Base-by-base conservation (phyloP, 768 basidiomycete species). In the Galerina sulciceps region DNA sequence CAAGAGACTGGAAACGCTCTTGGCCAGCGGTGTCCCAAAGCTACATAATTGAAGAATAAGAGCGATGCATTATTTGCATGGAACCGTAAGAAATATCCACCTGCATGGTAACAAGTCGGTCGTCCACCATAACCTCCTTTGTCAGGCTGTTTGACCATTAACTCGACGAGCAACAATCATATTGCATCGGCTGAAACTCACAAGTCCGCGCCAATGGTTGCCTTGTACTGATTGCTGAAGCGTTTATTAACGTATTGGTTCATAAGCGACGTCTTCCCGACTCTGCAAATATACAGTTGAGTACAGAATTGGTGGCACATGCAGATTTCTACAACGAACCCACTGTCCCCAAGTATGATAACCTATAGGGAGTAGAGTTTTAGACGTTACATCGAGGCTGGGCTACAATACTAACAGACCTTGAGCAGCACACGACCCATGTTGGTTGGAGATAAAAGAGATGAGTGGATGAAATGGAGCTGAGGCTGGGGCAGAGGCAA, bases 191-290 rank as follows among this genome's bases (percentile, higher is more conserved):
- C 52, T 45, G 48, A 49, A 64, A 83, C 92, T 59, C 77, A 94
- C 93, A 96, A 96, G 84, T 96, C 94, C 59, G 94, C 94, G 58
- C 94, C 94, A 71, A 96, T 96, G 61, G 97, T 99, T 15, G 97
- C 97, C 80, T 99, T 99, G 85, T 99, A 99, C 79, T 98, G 96
- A 79, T 96, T 97, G 75, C 92, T 94, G 77, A 99, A 99, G 61
- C 97, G 91, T 77, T 98, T 99, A 86, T 98, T 99, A 64, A 99
- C 97, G 80, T 97, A 99, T 79, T 99, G 97, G 81, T 98, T 98
- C 97, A 99, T 99, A 68, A 99, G 90, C 26, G 96, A 99, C 41
- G 97, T 99, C 90, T 99, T 99, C 42, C 96, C 96, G 74, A 98
- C 96, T 57, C 96, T 96, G 68, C 15, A 61, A 18, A 58, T 40